These are phyloP conservation scores for Mediolabrus comicus DNA, from an alignment of 108 stramenopile genomes.

Conservation along the genomic window DNA sequence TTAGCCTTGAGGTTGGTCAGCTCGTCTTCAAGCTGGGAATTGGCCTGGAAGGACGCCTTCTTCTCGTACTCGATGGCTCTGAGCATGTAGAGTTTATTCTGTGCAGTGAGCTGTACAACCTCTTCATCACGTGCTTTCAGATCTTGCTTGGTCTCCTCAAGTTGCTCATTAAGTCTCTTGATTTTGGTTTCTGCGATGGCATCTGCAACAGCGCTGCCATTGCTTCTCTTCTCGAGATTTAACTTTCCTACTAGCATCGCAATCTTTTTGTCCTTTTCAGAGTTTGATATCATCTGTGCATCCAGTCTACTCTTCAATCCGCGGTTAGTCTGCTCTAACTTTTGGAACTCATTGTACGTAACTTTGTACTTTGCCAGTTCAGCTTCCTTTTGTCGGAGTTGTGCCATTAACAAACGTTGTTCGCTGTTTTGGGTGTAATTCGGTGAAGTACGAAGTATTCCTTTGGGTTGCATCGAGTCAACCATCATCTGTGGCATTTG, in stretches of 20 bases:
- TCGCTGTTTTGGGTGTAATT: background rate
- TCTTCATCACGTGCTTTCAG: conserved; percentile 25
- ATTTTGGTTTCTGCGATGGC: background rate
- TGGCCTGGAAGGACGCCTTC: background rate
- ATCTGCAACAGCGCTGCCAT: background rate
- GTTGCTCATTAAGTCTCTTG: conserved; percentile 15
- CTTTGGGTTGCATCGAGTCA: background rate
- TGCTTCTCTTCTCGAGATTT: background rate
- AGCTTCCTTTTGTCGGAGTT: conserved; percentile 24
- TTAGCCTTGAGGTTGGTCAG: background rate
- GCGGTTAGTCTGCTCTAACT: conserved; percentile 10
- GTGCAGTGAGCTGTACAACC: conserved; percentile 9
- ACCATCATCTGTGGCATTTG: background rate
- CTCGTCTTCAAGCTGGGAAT: conserved; percentile 10
- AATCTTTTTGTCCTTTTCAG: conserved; percentile 22
- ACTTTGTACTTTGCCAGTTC: conserved; percentile 22
- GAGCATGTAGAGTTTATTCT: background rate
- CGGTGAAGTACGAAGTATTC: background rate
- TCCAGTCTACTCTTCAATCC: conserved; percentile 4
- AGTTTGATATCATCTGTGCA: conserved; percentile 2
- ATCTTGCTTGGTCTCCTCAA: conserved; percentile 5
- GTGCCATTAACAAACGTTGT: conserved; percentile 27
- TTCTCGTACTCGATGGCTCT: conserved; percentile 4
- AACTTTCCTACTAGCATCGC: conserved; percentile 9
- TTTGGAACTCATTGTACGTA: conserved; percentile 1